Evolutionary conservation across 2,329 filamentous ascomycete species (phyloP), one percentile per base, ranked within the genome.

Genomic region (Emergomyces pasteurianus): DNA sequence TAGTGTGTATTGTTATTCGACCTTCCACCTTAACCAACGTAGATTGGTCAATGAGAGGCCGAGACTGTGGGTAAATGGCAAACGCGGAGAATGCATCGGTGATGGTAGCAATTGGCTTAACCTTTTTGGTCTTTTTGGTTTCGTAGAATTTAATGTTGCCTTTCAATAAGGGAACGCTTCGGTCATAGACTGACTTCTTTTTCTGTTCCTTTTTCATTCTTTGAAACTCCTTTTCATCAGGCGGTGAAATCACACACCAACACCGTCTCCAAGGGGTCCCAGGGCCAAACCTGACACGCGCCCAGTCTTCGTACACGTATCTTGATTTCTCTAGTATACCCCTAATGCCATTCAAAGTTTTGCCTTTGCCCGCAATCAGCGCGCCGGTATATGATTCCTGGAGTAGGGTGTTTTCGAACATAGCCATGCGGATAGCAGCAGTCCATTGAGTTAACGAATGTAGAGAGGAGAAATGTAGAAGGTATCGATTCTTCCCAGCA

Each of bases 341-440:
- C 67, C 87, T 88, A 71, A 97, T 97, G 71, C 91, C 94, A 78
- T 96, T 96, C 59, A 99, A 75, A 0, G 77, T 76, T 73, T 91
- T 95, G 61, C 92, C 94, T 76, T 96, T 97, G 60, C 92, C 94
- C 12, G 94, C 94, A 70, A 99, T 94, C 52, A 99, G 79, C 23
- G 92, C 92, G 7, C 94, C 94, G 0, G 94, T 99, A 72, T 99
- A 99, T 0, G 94, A 91, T 76, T 99, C 94, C 71, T 97, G 92
- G 40, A 99, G 79, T 0, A 90, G 90, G 1, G 91, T 86, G 70
- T 97, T 89, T 77, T 99, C 94, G 73, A 87, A 97, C 83, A 97
- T 95, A 68, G 92, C 84, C 26, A 99, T 83, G 54, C 94, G 86
- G 66, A 99, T 97, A 52, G 88, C 90, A 18, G 94, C 88, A 0